Conservation (phyloP, 2,329 filamentous ascomycete species). For the Pseudopyrenochaeta lycopersici region DNA sequence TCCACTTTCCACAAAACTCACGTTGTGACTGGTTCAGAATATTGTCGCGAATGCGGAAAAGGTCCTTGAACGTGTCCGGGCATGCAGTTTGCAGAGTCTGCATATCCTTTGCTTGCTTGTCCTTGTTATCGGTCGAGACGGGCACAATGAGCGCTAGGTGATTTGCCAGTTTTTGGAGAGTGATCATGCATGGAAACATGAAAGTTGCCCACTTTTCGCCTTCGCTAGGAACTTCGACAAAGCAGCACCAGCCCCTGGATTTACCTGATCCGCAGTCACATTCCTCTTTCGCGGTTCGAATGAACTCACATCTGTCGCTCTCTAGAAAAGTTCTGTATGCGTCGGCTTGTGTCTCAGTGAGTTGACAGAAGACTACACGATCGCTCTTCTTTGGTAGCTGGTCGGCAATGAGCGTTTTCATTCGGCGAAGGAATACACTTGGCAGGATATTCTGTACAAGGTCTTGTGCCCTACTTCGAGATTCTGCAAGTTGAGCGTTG, state of each 20-base stretch:
- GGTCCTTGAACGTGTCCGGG: conserved; percentile 76
- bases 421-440: conserved; percentile 87
- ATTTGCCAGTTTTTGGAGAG: conserved; percentile 87
- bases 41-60: conserved; percentile 79
- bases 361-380: conserved; percentile 90
- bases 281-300: conserved; percentile 71
- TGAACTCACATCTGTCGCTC: conserved; percentile 72
- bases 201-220: conserved; percentile 75
- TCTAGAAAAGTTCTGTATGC: conserved; percentile 87
- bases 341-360: conserved; percentile 80
- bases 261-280: conserved; percentile 77
- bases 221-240: conserved; percentile 60
- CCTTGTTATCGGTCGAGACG: conserved; percentile 66
- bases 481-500: conserved; percentile 78
- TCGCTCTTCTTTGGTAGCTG: conserved; percentile 96
- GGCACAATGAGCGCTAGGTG: conserved; percentile 92
- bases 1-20: conserved; percentile 97
- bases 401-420: conserved; percentile 91
- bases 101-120: conserved; percentile 82
- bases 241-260: conserved; percentile 85
- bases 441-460: conserved; percentile 89
- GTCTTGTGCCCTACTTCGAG: conserved; percentile 82
- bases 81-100: conserved; percentile 76
- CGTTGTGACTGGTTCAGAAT: conserved; percentile 84
- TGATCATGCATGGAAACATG: conserved; percentile 85